Percentiles rank a stretch among this genome's conserved stretches.
Evolutionary conservation across 108 stramenopile species (phyloP).

Genomic region (Cyclotella cryptica): DNA sequence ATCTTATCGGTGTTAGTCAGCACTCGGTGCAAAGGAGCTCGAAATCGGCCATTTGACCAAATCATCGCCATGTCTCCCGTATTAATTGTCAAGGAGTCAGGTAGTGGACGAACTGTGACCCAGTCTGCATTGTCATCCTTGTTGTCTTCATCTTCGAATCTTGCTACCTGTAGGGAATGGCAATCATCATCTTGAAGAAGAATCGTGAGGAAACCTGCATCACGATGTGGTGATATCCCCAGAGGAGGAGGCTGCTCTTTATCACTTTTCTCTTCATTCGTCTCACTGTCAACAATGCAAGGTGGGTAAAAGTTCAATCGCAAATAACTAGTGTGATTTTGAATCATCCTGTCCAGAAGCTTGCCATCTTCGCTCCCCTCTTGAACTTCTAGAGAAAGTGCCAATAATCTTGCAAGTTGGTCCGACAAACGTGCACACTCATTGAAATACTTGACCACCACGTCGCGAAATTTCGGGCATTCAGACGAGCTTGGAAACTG

Average conservation of each 20-base stretch:
- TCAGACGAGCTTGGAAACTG: constrained; percentile 71
- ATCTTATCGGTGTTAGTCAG: constrained; percentile 65
- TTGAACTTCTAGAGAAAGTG: constrained; percentile 56
- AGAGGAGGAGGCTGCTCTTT: constrained; percentile 27
- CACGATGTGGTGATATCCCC: constrained; percentile 89
- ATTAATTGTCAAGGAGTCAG: constrained; percentile 91
- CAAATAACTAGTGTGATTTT: constrained; percentile 83
- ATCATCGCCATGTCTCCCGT: constrained; percentile 94
- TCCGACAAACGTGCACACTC: constrained; percentile 73
- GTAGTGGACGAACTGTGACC: constrained; percentile 80
- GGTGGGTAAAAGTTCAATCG: constrained; percentile 89
- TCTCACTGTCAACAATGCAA: constrained; percentile 28
- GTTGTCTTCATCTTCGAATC: constrained; percentile 52
- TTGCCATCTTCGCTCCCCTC: constrained; percentile 40
- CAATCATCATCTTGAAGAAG: constrained; percentile 88
- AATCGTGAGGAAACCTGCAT: constrained; percentile 93
- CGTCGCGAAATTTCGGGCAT: constrained; percentile 68
- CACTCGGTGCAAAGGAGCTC: constrained; percentile 91
- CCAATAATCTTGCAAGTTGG: constrained; percentile 68
- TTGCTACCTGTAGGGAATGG: constrained; percentile 79
- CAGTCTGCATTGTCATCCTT: constrained; percentile 34
- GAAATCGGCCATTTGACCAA: constrained; percentile 90
- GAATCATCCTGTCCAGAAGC: constrained; percentile 54
- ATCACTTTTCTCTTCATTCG: not conserved
- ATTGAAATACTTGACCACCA: constrained; percentile 71